Conservation (phyloP, 2,329 filamentous ascomycete species). For the Cladosporium sp. region DNA sequence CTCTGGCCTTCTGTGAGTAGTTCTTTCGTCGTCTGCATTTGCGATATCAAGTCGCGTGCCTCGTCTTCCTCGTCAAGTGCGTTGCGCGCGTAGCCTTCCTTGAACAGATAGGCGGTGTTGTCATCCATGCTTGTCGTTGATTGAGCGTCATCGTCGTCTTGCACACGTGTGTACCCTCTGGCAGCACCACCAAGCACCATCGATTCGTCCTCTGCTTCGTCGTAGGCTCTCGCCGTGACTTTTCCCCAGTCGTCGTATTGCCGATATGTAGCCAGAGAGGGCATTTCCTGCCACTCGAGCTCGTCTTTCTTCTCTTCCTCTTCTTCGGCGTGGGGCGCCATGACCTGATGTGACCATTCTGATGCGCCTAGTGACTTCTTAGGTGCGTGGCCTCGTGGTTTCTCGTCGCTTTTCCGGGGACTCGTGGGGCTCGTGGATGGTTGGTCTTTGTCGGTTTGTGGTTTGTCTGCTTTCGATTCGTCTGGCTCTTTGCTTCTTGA, state of each 20-base stretch:
- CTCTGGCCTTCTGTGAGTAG: conserved; percentile 91
- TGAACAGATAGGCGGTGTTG: conserved; percentile 94
- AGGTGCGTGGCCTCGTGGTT: conserved; percentile 5
- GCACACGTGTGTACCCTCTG: conserved; percentile 92
- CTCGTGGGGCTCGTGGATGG: conserved; percentile 15
- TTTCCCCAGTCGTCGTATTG: conserved; percentile 93
- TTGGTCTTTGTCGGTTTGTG: not conserved
- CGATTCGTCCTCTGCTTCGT: conserved; percentile 63
- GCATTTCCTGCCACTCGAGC: conserved; percentile 90
- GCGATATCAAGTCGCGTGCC: conserved; percentile 71
- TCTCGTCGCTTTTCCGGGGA: conserved; percentile 11
- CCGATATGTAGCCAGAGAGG: conserved; percentile 85
- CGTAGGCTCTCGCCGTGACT: conserved; percentile 76
- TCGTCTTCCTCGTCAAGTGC: conserved; percentile 67
- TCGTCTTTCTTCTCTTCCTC: conserved; percentile 56
- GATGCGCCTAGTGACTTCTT: conserved; percentile 42
- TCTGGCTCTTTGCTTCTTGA: not conserved
- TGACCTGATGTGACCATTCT: conserved; percentile 87
- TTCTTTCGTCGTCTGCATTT: conserved; percentile 94
- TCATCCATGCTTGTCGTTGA: conserved; percentile 96
- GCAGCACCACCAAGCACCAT: conserved; percentile 79
- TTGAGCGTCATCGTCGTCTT: conserved; percentile 89
- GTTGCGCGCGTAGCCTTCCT: conserved; percentile 57
- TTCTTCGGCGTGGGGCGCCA: conserved; percentile 55
- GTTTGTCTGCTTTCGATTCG: not conserved